phyloP scores from a whole-genome alignment of 495 filamentous ascomycete genomes.

The Astrothelium subdiscretum region DNA sequence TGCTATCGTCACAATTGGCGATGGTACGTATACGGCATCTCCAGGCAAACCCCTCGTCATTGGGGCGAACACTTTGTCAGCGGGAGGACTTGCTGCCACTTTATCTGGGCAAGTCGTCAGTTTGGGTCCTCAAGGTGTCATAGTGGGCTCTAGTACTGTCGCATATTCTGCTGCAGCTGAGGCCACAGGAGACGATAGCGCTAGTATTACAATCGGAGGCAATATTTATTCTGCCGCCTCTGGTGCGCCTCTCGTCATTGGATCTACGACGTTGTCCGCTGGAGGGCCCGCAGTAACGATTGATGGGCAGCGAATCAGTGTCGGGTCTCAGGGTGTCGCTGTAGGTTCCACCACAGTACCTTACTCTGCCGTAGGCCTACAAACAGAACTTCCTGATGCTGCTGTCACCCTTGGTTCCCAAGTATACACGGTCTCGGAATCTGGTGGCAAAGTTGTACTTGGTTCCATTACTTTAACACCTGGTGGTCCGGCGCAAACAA shows the following conservation, averaged over 20 bases:
- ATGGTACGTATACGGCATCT: neutral
- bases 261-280: neutral
- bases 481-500: neutral
- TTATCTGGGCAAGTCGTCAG: neutral
- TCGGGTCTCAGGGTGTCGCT: neutral
- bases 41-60: neutral
- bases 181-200: neutral
- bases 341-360: neutral
- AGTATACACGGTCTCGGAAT: neutral
- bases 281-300: neutral
- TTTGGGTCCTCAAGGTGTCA: neutral
- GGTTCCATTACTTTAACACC: neutral
- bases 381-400: neutral
- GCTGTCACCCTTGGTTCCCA: neutral
- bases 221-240: neutral
- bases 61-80: neutral
- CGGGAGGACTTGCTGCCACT: neutral
- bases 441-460: neutral
- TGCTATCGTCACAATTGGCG: neutral
- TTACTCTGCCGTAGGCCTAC: neutral
- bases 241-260: neutral
- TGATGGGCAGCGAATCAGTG: neutral
- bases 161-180: neutral
- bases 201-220: neutral
- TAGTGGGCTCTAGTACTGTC: conserved; percentile 2